A percentile compares a stretch with the other conserved stretches of the same genome.
These are phyloP conservation scores for Talaromyces sp. DNA, from an alignment of 2,329 filamentous ascomycete genomes.

Conservation along the genomic window DNA sequence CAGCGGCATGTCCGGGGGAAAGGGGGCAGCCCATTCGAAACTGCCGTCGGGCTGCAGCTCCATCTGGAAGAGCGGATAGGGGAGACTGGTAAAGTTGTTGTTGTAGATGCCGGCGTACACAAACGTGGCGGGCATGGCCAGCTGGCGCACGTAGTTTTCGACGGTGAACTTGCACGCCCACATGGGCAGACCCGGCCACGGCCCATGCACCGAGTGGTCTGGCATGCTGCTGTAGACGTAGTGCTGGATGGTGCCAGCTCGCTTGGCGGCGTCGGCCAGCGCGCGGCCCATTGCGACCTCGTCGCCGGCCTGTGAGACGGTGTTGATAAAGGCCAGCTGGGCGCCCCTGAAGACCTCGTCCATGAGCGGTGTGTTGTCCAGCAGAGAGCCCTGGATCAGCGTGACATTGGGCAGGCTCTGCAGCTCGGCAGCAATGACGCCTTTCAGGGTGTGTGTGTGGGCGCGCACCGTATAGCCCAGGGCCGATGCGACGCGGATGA, in stretches of 20 bases:
- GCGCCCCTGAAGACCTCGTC: conserved; percentile 74
- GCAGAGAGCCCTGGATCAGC: conserved; percentile 59
- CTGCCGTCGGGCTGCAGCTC: conserved; percentile 77
- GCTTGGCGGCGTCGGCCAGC: conserved; percentile 83
- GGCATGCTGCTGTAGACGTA: conserved; percentile 98
- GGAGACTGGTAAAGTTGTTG: conserved; percentile 94
- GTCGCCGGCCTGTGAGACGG: conserved; percentile 84
- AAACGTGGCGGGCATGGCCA: conserved; percentile 81
- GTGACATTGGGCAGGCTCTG: conserved; percentile 76
- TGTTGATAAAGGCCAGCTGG: conserved; percentile 94
- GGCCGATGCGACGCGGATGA: conserved; percentile 89
- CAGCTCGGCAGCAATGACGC: conserved; percentile 83
- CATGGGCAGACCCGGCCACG: conserved; percentile 79
- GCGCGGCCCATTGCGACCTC: conserved; percentile 85
- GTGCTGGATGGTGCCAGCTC: conserved; percentile 70
- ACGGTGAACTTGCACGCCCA: conserved; percentile 92
- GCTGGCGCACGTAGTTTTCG: conserved; percentile 81
- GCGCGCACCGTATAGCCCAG: conserved; percentile 91
- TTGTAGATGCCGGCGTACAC: conserved; percentile 98
- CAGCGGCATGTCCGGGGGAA: conserved; percentile 80
- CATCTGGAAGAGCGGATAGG: conserved; percentile 94
- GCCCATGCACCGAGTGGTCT: conserved; percentile 76
- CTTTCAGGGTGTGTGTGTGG: conserved; percentile 81
- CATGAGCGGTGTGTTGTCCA: conserved; percentile 69
- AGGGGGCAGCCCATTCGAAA: conserved; percentile 90